Evolutionary conservation across 768 basidiomycete genomes (phyloP), one percentile per base, ranked within the genome.

Genomic region (Suillus decipiens): DNA sequence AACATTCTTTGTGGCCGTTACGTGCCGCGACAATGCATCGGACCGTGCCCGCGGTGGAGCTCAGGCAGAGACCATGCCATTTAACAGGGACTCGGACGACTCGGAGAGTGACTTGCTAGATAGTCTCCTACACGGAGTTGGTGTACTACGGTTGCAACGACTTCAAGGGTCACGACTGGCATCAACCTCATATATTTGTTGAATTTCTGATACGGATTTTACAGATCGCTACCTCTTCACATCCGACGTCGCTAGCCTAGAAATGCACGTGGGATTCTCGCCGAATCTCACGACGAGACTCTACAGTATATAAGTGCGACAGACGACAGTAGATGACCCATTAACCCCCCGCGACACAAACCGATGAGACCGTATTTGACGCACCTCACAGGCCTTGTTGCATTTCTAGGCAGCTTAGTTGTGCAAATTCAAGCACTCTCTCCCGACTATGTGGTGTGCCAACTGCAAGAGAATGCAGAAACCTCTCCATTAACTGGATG

Each of bases 401-500:
- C 65, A 50, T 50, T 36, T 53, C 24, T 66, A 48, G 62, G 31
- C 9, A 10, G 62, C 24, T n/a, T 64, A 0, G 57, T 34, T 36
- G 54, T 24, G 34, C 45, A 65, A 42, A 62, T 41, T 37, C 24
- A 58, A 6, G 75, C 78, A 9, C 76, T 86, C 45, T 87, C 87
- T 2, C 79, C 84, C 0, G 60, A 70, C 17, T 84, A 82, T 66
- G 57, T 80, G 19, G 43, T 73, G 4, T 89, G 87, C 66, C 87
- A 89, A 66, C 67, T 82, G 31, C 76, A 82, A 68, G 87, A 86
- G 63, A 69, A 81, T 2, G 55, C 63, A 0, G 68, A 71, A 0
- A 53, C 70, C 4, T 82, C 83, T 4, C 81, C 86, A 17, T 72
- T 87, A 12, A 19, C 60, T 1, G 85, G 84, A 10, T 89, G 88